Conservation (phyloP, 2,329 filamentous ascomycete genomes). For the Fusarium sarcochroum region DNA sequence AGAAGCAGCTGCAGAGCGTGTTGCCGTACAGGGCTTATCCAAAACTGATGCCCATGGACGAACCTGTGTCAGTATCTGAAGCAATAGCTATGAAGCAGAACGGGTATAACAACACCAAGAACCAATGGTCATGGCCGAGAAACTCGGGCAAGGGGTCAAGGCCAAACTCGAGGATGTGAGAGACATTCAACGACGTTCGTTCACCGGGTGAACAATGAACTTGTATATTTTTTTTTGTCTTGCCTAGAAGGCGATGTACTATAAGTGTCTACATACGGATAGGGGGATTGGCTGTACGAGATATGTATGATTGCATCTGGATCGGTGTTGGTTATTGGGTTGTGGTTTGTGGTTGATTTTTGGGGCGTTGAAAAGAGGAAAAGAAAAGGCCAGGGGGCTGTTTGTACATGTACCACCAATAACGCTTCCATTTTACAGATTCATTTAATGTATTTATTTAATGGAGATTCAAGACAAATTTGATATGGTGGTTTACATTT, state of each 20-base stretch:
- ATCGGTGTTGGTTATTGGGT: slow-evolving; percentile 29
- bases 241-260: slow-evolving; percentile 8
- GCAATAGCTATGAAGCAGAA: slow-evolving; percentile 47
- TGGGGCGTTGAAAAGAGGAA: slow-evolving; percentile 26
- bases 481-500: neutral
- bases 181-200: neutral
- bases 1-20: slow-evolving; percentile 49
- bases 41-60: slow-evolving; percentile 53
- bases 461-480: neutral
- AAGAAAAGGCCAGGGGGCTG: neutral
- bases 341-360: slow-evolving; percentile 2
- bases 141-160: slow-evolving; percentile 43
- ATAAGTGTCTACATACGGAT: slow-evolving; percentile 15
- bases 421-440: neutral
- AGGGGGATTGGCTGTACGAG: slow-evolving; percentile 19
- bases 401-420: slow-evolving; percentile 7
- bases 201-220: neutral
- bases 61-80: slow-evolving; percentile 55
- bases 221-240: slow-evolving; percentile 33
- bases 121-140: slow-evolving; percentile 46
- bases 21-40: slow-evolving; percentile 57
- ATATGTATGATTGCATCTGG: slow-evolving; percentile 35
- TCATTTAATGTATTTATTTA: slow-evolving; percentile 1
- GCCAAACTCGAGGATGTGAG: slow-evolving; percentile 48
- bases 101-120: slow-evolving; percentile 42